These are phyloP conservation scores for Phytophthora tubulina DNA, from an alignment of 352 stramenopile species.

Conservation along the genomic window DNA sequence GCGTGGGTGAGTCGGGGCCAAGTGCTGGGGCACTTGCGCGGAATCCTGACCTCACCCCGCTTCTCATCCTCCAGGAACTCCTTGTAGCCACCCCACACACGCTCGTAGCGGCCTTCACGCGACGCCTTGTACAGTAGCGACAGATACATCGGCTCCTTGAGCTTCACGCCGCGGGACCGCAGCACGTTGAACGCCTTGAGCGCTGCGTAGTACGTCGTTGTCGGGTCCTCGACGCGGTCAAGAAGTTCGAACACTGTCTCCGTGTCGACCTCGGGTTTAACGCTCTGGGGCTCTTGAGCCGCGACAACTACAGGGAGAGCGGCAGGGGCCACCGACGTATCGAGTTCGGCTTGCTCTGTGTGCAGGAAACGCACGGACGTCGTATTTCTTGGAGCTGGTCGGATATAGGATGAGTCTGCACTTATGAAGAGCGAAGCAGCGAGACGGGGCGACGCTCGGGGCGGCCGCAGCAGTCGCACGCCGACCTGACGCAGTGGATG, in stretches of 20 bases:
- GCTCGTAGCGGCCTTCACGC: conserved; percentile 41
- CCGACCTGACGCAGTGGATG: conserved; percentile 16
- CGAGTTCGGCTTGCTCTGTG: conserved; percentile 7
- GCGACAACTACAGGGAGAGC: neutral
- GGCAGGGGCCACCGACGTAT: neutral
- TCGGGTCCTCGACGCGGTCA: conserved; percentile 8
- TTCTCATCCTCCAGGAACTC: conserved; percentile 52
- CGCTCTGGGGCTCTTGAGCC: neutral
- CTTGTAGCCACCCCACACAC: conserved; percentile 51
- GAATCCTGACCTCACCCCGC: conserved; percentile 31
- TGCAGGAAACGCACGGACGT: conserved; percentile 21
- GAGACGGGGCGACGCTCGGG: neutral
- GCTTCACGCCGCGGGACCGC: conserved; percentile 16
- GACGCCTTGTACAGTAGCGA: conserved; percentile 75
- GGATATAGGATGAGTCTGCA: neutral
- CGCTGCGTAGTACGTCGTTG: conserved; percentile 38
- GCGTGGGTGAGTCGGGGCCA: conserved; percentile 53
- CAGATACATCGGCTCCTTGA: conserved; percentile 58
- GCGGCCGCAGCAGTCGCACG: conserved; percentile 23
- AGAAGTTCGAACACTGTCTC: conserved; percentile 4
- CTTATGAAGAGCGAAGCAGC: neutral
- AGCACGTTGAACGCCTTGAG: conserved; percentile 50
- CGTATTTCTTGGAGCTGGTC: neutral
- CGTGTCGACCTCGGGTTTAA: neutral
- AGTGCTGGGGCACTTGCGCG: conserved; percentile 36